Evolutionary conservation across 306 rosid genomes (phyloP), one percentile per base, ranked within the genome.

Genomic region (Malus orientalis): DNA sequence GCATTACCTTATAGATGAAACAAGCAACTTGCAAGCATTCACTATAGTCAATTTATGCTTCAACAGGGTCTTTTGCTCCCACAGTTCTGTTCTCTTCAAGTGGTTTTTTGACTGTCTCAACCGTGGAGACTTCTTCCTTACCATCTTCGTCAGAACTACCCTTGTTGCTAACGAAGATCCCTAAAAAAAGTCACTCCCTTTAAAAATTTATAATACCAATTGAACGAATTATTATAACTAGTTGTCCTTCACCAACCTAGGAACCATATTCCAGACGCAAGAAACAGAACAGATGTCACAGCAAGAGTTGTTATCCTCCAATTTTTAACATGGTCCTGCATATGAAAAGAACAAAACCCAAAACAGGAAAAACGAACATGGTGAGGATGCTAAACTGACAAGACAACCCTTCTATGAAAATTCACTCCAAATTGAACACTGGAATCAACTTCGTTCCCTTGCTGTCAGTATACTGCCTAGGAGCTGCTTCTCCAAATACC

Each of bases 221-320:
- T 60, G 68, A 75, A 69, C 64, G 69, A 62, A 53, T 49, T 22
- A 20, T 76, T 54, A 80, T 55, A 72, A 71, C 38, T 49, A 69
- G 71, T 22, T 70, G 23, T 47, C 36, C 47, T 63, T 15, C 54
- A 69, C 90, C 87, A 73, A 90, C 97, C 97, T 54, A 89, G 74
- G 81, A 88, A 90, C 97, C 97, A 93, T 75, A 87, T 76, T 62
- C 67, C 87, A 69, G 96, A 89, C 38, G 97, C 97, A 76, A 90
- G 74, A 82, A 93, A 93, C 84, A 87, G 85, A 73, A 93, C 11
- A 53, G 97, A 79, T 47, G 97, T 90, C 71, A 93, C 75, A 77
- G 81, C 84, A 29, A 93, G 85, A 53, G 97, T 27, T 42, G 97
- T 86, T 77, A 72, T 81, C 83, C 91, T 90, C 97, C 96, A 93